Base-by-base conservation (phyloP, 176 grass and related monocot genomes). In the Tuctoria greenei region DNA sequence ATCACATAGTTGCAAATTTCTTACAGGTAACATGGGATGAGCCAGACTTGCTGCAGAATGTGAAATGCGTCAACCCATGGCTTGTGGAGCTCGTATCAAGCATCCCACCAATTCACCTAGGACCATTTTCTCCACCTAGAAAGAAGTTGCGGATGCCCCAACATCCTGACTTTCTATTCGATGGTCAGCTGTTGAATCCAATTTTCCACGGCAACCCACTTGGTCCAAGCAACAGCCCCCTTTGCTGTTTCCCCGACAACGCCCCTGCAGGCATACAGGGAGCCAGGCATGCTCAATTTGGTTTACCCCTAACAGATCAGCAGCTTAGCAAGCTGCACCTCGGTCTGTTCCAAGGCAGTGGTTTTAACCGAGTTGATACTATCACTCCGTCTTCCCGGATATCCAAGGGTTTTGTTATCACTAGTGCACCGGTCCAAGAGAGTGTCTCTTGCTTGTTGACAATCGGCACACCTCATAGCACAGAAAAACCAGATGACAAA, bases 221-320 rank as follows among this genome's bases (percentile, higher is more conserved):
- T 74, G 85, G 88, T 84, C 83, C 84, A 42, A 86, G 90, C 42
- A 86, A 80, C 76, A 86, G 80, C 63, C 43, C 83, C 55, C 38
- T 89, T 46, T 61, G 80, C 86, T 93, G 86, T 89, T 93, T 83
- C 76, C 67, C 75, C 54, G 85, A 88, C 79, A 88, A 79, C 64
- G 81, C 92, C 92, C 81, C 91, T 76, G 92, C 95, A 99, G 82
- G 88, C 92, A 99, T 99, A 99, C 91, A 99, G 95, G 95, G 89
- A 99, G 95, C 92, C 95, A 99, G 95, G 95, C 95, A 99, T 99
- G 78, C 86, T 87, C 84, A 89, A 78, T 92, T 95, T 82, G 92
- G 92, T 92, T 60, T 86, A 83, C 66, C 91, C 67, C 56, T 93
- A 66, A 83, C 91, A 71, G 91, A 87, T 66, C 78, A 85, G 59